phyloP scores from a whole-genome alignment of 2,329 filamentous ascomycete genomes.

The Stagonosporopsis vannaccii region DNA sequence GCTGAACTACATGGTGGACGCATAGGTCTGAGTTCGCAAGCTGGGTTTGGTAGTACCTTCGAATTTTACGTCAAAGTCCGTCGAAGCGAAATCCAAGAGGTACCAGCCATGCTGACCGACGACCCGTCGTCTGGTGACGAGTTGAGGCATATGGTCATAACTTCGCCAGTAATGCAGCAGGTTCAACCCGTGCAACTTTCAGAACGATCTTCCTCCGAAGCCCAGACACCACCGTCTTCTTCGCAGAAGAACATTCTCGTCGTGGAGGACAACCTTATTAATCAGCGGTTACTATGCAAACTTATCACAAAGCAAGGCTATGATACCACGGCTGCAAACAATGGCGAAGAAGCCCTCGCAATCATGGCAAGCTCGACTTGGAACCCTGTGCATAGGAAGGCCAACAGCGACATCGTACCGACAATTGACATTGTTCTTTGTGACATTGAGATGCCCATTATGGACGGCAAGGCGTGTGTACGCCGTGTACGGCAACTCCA shows the following conservation, averaged over 20 bases:
- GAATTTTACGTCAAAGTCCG: constrained; percentile 32
- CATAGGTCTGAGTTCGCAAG: constrained; percentile 31
- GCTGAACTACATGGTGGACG: constrained; percentile 37
- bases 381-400: neutral
- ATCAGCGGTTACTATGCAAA: constrained; percentile 38
- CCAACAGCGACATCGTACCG: neutral
- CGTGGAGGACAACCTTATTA: constrained; percentile 46
- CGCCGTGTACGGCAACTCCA: constrained; percentile 31
- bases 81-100: constrained; percentile 4
- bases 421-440: constrained; percentile 22
- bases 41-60: constrained; percentile 34
- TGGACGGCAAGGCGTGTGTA: constrained; percentile 30
- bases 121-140: constrained; percentile 4
- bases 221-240: neutral
- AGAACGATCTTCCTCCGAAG: neutral
- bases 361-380: constrained; percentile 17
- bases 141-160: neutral
- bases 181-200: neutral
- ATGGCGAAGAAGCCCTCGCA: constrained; percentile 38
- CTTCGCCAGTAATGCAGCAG: constrained; percentile 12
- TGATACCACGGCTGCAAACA: constrained; percentile 33
- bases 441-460: constrained; percentile 45
- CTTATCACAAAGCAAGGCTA: constrained; percentile 37
- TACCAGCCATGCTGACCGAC: neutral
- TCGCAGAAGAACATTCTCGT: constrained; percentile 28